These are phyloP conservation scores for Ustilago vetiveriae DNA, from an alignment of 1,284 basidiomycete genomes.

Conservation along the genomic window DNA sequence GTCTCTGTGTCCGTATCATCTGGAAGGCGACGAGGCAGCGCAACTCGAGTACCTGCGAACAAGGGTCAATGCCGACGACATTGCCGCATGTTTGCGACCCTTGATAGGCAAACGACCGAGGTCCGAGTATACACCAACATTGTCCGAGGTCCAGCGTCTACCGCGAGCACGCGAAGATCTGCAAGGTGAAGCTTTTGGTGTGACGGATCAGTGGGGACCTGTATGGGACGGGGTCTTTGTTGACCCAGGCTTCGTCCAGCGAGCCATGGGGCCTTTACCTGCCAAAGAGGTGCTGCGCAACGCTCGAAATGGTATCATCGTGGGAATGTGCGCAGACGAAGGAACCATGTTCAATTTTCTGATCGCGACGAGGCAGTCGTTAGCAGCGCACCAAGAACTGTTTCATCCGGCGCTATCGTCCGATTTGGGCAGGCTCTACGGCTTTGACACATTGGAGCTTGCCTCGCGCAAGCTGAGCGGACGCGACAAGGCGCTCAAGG, in stretches of 20 bases:
- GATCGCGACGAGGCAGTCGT: slow-evolving; percentile 25
- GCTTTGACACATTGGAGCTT: slow-evolving; percentile 9
- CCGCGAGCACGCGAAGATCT: slow-evolving; percentile 27
- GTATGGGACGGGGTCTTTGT: slow-evolving; percentile 51
- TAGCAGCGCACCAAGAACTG: slow-evolving; percentile 17
- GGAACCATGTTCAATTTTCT: slow-evolving; percentile 55
- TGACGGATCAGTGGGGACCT: slow-evolving; percentile 43
- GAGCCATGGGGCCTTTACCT: slow-evolving; percentile 19
- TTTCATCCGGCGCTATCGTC: slow-evolving; percentile 23
- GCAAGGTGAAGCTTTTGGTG: slow-evolving; percentile 1
- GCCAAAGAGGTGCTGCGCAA: slow-evolving; percentile 26
- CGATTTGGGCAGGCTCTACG: slow-evolving; percentile 29
- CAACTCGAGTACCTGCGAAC: slow-evolving; percentile 37
- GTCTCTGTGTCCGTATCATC: slow-evolving; percentile 20
- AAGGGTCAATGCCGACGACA: slow-evolving; percentile 26
- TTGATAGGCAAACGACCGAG: slow-evolving; percentile 41
- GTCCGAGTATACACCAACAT: slow-evolving; percentile 30
- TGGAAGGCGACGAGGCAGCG: slow-evolving; percentile 23
- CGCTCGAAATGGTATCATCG: slow-evolving; percentile 30
- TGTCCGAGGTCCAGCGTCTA: not conserved
- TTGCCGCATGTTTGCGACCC: slow-evolving; percentile 16
- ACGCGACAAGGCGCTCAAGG: slow-evolving; percentile 11
- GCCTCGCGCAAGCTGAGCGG: slow-evolving; percentile 1
- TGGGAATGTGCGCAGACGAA: slow-evolving; percentile 49
- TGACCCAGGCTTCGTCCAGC: slow-evolving; percentile 16